Percentiles rank a stretch among this genome's conserved stretches.
phyloP scores from a whole-genome alignment of 495 filamentous ascomycete species.

The Niebla homalea region DNA sequence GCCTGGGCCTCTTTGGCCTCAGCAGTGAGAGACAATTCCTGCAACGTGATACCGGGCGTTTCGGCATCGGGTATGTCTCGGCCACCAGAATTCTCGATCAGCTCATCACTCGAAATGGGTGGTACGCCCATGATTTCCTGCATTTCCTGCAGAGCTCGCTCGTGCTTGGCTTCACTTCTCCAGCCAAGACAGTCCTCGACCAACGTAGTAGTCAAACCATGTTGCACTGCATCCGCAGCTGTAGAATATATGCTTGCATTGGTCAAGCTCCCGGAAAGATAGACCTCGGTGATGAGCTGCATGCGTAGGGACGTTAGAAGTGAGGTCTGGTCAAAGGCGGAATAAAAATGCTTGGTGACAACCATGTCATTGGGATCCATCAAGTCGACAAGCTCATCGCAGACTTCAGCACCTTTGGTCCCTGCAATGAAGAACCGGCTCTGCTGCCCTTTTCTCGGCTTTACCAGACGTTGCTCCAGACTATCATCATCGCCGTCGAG shows the following conservation, averaged over 20 bases:
- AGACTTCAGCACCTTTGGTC: slow-evolving; percentile 55
- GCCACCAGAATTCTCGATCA: slow-evolving; percentile 35
- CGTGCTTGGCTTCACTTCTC: slow-evolving; percentile 56
- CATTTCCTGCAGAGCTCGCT: slow-evolving; percentile 64
- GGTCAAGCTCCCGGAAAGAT: slow-evolving; percentile 76
- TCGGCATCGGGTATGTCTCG: slow-evolving; percentile 22
- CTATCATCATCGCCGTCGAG: slow-evolving; percentile 9
- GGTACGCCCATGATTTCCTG: slow-evolving; percentile 61
- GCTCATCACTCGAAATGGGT: slow-evolving; percentile 42
- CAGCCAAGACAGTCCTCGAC: slow-evolving; percentile 86
- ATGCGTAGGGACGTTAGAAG: slow-evolving; percentile 59
- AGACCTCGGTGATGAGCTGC: slow-evolving; percentile 80
- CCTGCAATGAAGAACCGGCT: slow-evolving; percentile 47
- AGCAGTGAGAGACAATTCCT: slow-evolving; percentile 7
- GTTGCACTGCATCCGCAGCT: slow-evolving; percentile 74
- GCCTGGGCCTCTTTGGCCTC: not conserved
- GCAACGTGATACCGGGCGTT: slow-evolving; percentile 17
- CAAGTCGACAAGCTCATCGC: slow-evolving; percentile 40
- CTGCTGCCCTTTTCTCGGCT: slow-evolving; percentile 23
- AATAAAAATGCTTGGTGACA: slow-evolving; percentile 74
- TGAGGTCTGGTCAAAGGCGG: slow-evolving; percentile 63
- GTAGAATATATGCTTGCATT: slow-evolving; percentile 89
- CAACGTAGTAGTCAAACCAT: slow-evolving; percentile 74
- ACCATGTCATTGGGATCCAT: slow-evolving; percentile 49
- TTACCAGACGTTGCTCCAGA: slow-evolving; percentile 20